Base-by-base conservation (phyloP, 352 stramenopile genomes). In the Phytophthora crassamura region DNA sequence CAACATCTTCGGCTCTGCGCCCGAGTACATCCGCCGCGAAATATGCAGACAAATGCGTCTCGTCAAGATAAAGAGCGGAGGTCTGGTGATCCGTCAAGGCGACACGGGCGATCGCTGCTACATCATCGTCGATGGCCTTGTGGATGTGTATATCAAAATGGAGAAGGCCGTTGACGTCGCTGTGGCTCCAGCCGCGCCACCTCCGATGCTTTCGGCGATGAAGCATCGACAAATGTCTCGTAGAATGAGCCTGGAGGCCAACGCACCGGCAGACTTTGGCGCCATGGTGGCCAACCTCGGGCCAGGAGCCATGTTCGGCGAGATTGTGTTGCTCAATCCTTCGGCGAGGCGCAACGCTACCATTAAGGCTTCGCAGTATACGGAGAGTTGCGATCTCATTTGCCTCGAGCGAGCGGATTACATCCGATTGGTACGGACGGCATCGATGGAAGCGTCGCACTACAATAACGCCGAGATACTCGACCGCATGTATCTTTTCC, bases 41-140 rank as follows among this genome's bases (percentile, higher is more conserved):
- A 93, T 93, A 22, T 93, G 84, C 38, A 70, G 82, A 0, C 84
- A 93, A 42, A 93, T 93, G 84, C 69, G 78, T 52, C 78, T 91
- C 30, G 81, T 87, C 45, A 89, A 80, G 22, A 67, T 78, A 20
- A 67, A 83, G 34, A 84, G 74, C 4, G 70, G 80, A 33, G 75
- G 77, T 6, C 30, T 90, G 14, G 60, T 93, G 16, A 93, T 93
- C 39, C 82, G 82, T 7, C 84, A 93, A 50, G 82, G 82, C 5
- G 82, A 93, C 56, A 89, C 74, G 8, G 84, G 82, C 9, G 84
- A 93, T 39, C 76, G 84, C 6, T 93, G 84, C 51, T 93, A 91
- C 67, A 93, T 93, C 20, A 75, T 91, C 32, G 86, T 93, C 18
- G 82, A 93, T 20, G 84, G 84, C 22, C 70, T 90, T 33, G 80